Conservation (phyloP, 495 filamentous ascomycete genomes). For the Bacidia gigantensis region DNA sequence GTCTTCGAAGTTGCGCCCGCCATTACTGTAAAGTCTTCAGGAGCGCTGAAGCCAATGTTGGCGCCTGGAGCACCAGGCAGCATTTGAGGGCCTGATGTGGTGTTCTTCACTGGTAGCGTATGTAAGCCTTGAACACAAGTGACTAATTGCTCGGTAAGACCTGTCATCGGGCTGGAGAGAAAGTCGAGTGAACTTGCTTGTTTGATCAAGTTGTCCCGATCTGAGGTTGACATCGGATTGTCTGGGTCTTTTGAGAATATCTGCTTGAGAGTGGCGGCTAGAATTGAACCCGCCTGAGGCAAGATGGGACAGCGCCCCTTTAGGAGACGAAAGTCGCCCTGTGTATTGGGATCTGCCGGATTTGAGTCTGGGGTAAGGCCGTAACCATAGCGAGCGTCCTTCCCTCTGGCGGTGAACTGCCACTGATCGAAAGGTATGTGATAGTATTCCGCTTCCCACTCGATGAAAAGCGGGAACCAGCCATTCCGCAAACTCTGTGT, state of each 20-base stretch:
- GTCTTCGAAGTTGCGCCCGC: neutral
- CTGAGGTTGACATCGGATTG: neutral
- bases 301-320: neutral
- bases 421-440: slow-evolving; percentile 29
- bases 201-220: neutral
- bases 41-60: neutral
- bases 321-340: neutral
- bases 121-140: slow-evolving; percentile 31
- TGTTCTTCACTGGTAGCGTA: slow-evolving; percentile 24
- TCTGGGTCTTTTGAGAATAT: neutral
- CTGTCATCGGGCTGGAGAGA: slow-evolving; percentile 29
- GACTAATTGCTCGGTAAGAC: slow-evolving; percentile 29
- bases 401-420: neutral
- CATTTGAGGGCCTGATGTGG: neutral
- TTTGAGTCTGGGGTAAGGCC: neutral
- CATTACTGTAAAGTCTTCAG: neutral
- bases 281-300: neutral
- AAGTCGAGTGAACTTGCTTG: slow-evolving; percentile 11
- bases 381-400: neutral
- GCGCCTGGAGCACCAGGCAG: neutral
- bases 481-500: neutral
- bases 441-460: slow-evolving; percentile 39
- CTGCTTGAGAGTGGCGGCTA: neutral
- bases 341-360: neutral
- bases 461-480: slow-evolving; percentile 36